Base-by-base conservation (phyloP, 257 asterid species). In the Ocimum tenuiflorum region DNA sequence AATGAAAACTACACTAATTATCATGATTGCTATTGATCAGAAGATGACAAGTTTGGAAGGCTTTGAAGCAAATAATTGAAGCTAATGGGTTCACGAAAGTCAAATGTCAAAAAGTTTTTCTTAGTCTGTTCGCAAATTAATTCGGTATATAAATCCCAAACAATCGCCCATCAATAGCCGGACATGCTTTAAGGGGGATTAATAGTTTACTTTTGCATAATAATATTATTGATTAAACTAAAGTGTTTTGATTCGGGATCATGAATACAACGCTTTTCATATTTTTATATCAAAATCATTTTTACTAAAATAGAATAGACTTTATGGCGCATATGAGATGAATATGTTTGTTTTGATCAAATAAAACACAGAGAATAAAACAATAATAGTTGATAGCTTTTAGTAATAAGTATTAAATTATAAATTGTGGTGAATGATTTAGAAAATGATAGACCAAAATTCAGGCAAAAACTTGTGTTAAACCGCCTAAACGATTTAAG, bases 321-420 rank as follows among this genome's bases (percentile, higher is more conserved):
- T 49, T 38, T n/a, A n/a, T n/a, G n/a, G n/a, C n/a, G n/a, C n/a
- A n/a, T n/a, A 10, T 60, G 35, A 54, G 50, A 63, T 22, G 36
- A 55, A 12, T 45, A 59, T 46, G 41, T 53, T 63, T 46, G 61
- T n/a, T 45, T 64, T 52, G 70, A 64, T 65, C 61, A 72, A 48
- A 71, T 62, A 71, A 19, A 61, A 49, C 65, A 71, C 14, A 15
- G 42, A 63, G 66, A 71, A 71, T 53, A 11, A 35, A 60, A 58
- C 45, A 58, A 43, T 43, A 53, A 63, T 53, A 71, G 33, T 71
- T 54, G 70, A 17, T 23, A 71, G 50, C 62, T 20, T 60, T 39
- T 46, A 14, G 13, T 1, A 1, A 1, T 24, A 24, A 24, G 27
- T 24, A 53, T 53, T 43, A 71, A 45, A 63, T 54, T 65, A 17